Evolutionary conservation across 768 basidiomycete species (phyloP).

Genomic region (Asterophora lycoperdoides): DNA sequence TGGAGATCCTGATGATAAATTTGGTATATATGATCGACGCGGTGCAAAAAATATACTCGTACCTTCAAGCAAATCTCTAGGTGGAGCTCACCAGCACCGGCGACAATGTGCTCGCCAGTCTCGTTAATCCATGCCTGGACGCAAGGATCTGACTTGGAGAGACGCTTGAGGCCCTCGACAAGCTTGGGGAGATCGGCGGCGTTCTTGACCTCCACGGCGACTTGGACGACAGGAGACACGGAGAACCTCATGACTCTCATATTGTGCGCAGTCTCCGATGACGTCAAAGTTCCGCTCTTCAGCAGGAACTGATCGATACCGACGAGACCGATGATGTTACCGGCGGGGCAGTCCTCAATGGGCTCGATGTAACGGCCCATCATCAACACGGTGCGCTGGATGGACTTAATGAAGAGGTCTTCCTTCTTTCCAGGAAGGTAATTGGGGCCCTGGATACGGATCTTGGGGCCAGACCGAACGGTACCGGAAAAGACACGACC

Average conservation of each 20-base stretch:
- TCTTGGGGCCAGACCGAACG: constrained; percentile 93
- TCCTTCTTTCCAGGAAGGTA: constrained; percentile 98
- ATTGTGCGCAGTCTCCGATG: constrained; percentile 98
- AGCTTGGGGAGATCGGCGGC: constrained; percentile 98
- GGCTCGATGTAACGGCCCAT: constrained; percentile 99
- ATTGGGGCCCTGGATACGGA: constrained; percentile 99
- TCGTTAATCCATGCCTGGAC: constrained; percentile 93
- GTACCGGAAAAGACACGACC: constrained; percentile 99
- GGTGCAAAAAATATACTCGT: constrained; percentile 5
- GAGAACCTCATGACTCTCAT: constrained; percentile 99
- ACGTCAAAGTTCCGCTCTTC: constrained; percentile 97
- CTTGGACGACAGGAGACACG: constrained; percentile 98
- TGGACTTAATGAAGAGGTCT: constrained; percentile 94
- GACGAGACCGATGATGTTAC: constrained; percentile 98
- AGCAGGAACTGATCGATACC: constrained; percentile 99
- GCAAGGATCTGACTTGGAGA: constrained; percentile 99
- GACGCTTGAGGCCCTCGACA: constrained; percentile 99
- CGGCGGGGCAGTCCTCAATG: constrained; percentile 98
- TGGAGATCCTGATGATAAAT: constrained; percentile 75
- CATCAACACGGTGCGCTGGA: constrained; percentile 99
- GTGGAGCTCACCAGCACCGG: constrained; percentile 98
- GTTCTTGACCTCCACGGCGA: constrained; percentile 99
- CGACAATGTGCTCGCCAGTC: constrained; percentile 97
- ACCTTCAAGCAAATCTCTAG: constrained; percentile 99
- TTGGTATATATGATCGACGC: background rate